Evolutionary conservation across 2,329 filamentous ascomycete species (phyloP).

Genomic region (Fusarium euwallaceae): DNA sequence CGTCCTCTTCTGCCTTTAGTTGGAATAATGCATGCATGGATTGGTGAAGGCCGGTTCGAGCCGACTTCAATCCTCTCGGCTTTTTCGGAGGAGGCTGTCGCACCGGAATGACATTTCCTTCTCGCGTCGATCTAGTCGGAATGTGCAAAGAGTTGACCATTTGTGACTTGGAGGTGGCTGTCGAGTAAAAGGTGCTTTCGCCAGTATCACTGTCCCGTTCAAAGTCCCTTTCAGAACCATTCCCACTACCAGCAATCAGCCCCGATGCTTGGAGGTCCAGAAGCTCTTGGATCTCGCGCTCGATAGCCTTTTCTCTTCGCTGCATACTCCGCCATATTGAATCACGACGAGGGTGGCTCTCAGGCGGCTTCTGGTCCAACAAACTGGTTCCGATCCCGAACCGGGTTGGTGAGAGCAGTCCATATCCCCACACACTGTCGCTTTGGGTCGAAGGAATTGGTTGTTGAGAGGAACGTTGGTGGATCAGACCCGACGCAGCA

Average conservation of each 20-base stretch:
- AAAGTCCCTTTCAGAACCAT: conserved; percentile 39
- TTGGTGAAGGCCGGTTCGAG: conserved; percentile 73
- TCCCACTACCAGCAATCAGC: conserved; percentile 55
- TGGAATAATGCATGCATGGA: conserved; percentile 74
- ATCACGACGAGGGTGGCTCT: conserved; percentile 53
- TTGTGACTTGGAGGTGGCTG: conserved; percentile 55
- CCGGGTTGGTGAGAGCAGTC: conserved; percentile 33
- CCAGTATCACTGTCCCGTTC: conserved; percentile 57
- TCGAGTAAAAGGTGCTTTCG: conserved; percentile 58
- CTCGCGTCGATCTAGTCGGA: conserved; percentile 52
- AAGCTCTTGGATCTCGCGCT: conserved; percentile 62
- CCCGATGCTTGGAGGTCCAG: conserved; percentile 64
- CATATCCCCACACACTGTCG: conserved; percentile 25
- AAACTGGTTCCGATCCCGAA: conserved; percentile 41
- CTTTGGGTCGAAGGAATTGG: conserved; percentile 24
- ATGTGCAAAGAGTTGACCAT: conserved; percentile 59
- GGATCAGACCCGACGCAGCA: conserved; percentile 56
- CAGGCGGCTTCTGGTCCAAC: conserved; percentile 52
- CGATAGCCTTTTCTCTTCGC: conserved; percentile 60
- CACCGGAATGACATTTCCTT: conserved; percentile 70
- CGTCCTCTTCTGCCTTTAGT: conserved; percentile 77
- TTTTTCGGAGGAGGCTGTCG: conserved; percentile 66
- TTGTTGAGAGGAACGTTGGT: conserved; percentile 18
- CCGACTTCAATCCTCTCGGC: conserved; percentile 69
- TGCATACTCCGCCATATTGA: conserved; percentile 62